phyloP scores from a whole-genome alignment of 2,329 filamentous ascomycete species.

The Lachnellula cervina region DNA sequence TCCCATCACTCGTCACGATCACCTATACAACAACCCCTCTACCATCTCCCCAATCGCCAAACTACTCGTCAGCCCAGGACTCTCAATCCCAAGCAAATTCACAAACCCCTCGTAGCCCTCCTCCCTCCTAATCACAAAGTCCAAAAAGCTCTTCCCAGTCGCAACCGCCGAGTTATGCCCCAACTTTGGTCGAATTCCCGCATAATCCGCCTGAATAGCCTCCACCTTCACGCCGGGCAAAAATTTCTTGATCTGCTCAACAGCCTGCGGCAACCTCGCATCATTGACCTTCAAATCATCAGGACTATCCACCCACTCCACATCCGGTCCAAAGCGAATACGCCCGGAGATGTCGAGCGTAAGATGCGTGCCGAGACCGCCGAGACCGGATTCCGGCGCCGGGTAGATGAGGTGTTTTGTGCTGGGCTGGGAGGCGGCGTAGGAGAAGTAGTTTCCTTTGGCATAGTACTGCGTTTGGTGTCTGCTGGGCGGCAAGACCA shows the following conservation, averaged over 20 bases:
- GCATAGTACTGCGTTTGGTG: slow-evolving; percentile 69
- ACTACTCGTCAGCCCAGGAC: slow-evolving; percentile 81
- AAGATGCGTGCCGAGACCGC: slow-evolving; percentile 85
- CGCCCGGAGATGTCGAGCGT: slow-evolving; percentile 83
- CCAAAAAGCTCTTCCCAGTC: slow-evolving; percentile 65
- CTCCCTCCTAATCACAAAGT: slow-evolving; percentile 78
- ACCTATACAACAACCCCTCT: slow-evolving; percentile 29
- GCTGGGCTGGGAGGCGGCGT: slow-evolving; percentile 57
- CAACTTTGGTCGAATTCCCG: slow-evolving; percentile 86
- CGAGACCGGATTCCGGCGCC: slow-evolving; percentile 73
- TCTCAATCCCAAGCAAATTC: slow-evolving; percentile 89
- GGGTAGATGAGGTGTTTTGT: slow-evolving; percentile 82
- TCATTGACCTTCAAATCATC: slow-evolving; percentile 64
- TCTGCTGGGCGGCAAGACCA: slow-evolving; percentile 59
- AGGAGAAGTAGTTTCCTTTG: slow-evolving; percentile 94
- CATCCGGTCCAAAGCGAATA: slow-evolving; percentile 88
- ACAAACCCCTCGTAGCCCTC: slow-evolving; percentile 77
- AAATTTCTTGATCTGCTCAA: slow-evolving; percentile 72
- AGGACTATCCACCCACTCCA: slow-evolving; percentile 80
- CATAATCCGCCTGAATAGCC: slow-evolving; percentile 75
- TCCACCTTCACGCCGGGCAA: slow-evolving; percentile 66
- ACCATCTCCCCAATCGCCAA: slow-evolving; percentile 84
- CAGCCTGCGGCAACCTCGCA: slow-evolving; percentile 58
- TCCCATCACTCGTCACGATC: not conserved
- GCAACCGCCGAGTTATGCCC: slow-evolving; percentile 54